Evolutionary conservation across 2,329 filamentous ascomycete genomes (phyloP), one percentile per base, ranked within the genome.

Genomic region (Penicillium digitatum): DNA sequence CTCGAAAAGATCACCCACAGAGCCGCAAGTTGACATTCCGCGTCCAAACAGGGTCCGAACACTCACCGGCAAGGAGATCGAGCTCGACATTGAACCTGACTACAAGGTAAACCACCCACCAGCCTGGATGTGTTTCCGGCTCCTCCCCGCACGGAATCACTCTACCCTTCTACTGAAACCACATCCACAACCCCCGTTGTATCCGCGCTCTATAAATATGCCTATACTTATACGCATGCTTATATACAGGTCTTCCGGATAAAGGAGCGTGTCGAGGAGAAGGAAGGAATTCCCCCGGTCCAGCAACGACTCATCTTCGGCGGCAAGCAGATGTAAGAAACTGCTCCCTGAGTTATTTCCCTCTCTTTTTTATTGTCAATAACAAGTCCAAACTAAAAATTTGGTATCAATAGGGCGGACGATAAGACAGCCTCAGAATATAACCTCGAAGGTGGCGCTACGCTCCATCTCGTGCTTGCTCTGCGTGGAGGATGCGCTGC

Each of bases 211-310:
- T 50, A 5, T 26, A 14, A 34, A 18, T 26, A 3, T 1, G 3
- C 7, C 1, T 24, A 31, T 24, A 32, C 43, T 52, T 24, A 52
- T 22, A 38, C 2, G 20, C 22, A 20, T 4, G 16, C 3, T 14
- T 26, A 0, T 20, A 44, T 44, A 22, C 63, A 95, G 91, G 89
- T 97, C 66, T 87, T 88, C 38, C 87, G 92, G 74, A 97, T 99
- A 82, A 99, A 99, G 82, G 94, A 97, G 78, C 92, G 93, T 69
- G 94, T 99, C 53, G 94, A 99, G 76, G 94, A 99, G 80, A 97
- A 97, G 78, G 94, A 97, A 73, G 94, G 94, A 54, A 99, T 99
- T 67, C 93, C 94, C 40, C 94, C 94, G 1, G 91, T 94, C 18
- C 94, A 99, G 78, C 94, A 99, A 77, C 87, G 94, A 56, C 80